These are phyloP conservation scores for Crataegus laevigata DNA, from an alignment of 306 rosid species.

Conservation along the genomic window DNA sequence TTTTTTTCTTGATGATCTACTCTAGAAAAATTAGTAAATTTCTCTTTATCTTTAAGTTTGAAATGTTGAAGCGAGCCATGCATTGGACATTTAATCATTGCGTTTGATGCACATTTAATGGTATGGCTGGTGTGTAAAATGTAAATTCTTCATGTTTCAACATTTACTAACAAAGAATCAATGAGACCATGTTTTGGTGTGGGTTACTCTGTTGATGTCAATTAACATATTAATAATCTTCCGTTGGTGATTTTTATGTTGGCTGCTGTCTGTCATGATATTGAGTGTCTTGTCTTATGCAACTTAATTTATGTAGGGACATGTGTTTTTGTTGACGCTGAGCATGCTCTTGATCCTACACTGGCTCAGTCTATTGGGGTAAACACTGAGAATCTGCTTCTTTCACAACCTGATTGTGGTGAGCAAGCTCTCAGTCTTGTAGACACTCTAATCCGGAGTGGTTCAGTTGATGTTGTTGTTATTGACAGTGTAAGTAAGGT, in stretches of 20 bases:
- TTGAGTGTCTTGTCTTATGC: conserved; percentile 12
- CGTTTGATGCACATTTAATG: background rate
- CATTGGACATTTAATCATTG: background rate
- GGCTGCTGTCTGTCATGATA: background rate
- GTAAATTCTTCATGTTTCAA: background rate
- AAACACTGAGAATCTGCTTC: conserved; percentile 61
- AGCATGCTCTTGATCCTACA: conserved; percentile 84
- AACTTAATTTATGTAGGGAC: conserved; percentile 35
- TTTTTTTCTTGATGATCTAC: background rate
- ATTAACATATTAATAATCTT: background rate
- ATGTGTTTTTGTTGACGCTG: conserved; percentile 89
- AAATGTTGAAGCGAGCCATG: background rate
- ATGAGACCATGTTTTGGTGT: background rate
- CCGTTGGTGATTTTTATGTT: background rate
- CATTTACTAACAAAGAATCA: background rate
- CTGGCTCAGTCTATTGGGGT: conserved; percentile 82
- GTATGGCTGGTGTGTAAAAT: background rate
- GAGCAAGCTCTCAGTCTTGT: conserved; percentile 92
- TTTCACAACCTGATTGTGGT: conserved; percentile 94
- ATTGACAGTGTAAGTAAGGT: conserved; percentile 80
- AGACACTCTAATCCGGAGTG: conserved; percentile 79
- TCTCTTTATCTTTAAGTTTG: background rate
- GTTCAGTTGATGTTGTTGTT: conserved; percentile 93
- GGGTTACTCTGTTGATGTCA: background rate
- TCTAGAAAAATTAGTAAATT: background rate